These are phyloP conservation scores for Talaromyces sp. DNA, from an alignment of 2,329 filamentous ascomycete genomes.

Conservation along the genomic window DNA sequence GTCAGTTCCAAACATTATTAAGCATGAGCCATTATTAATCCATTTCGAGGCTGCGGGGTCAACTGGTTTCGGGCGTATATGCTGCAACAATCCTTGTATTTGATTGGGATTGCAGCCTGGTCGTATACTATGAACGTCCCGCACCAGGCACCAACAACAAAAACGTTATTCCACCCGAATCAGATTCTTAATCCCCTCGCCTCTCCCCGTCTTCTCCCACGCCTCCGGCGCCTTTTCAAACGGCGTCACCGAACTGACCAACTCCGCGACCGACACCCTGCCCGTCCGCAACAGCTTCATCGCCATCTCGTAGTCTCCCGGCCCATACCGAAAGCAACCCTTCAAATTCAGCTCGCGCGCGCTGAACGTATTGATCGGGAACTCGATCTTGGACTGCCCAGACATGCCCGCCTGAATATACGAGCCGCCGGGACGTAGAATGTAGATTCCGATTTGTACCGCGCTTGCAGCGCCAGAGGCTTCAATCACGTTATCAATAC, in stretches of 20 bases:
- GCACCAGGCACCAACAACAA: no score
- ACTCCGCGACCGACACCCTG: no score
- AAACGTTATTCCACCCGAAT: slow-evolving; percentile 7
- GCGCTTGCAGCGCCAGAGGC: slow-evolving; percentile 40
- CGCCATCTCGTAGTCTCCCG: slow-evolving; percentile 31
- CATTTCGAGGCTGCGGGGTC: not conserved
- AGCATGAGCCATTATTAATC: not conserved
- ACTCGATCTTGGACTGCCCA: slow-evolving; percentile 32
- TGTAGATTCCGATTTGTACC: slow-evolving; percentile 41
- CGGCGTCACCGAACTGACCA: no score
- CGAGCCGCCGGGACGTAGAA: slow-evolving; percentile 22
- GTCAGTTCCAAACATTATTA: not conserved
- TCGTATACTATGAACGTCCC: no score
- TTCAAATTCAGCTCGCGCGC: slow-evolving; percentile 31
- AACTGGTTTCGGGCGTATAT: no score
- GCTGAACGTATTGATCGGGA: slow-evolving; percentile 30
- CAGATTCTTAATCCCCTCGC: slow-evolving; percentile 21
- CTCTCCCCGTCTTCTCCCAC: no score
- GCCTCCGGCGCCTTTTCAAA: no score
- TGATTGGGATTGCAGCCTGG: no score
- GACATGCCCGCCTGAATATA: slow-evolving; percentile 31
- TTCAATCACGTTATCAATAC: slow-evolving; percentile 35
- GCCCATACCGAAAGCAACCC: slow-evolving; percentile 27
- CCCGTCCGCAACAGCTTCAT: slow-evolving; percentile 31
- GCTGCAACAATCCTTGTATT: no score